Evolutionary conservation across 1,139 yeast genomes (phyloP), one percentile per base, ranked within the genome.

Genomic region (Saccharomyces hybrid): DNA sequence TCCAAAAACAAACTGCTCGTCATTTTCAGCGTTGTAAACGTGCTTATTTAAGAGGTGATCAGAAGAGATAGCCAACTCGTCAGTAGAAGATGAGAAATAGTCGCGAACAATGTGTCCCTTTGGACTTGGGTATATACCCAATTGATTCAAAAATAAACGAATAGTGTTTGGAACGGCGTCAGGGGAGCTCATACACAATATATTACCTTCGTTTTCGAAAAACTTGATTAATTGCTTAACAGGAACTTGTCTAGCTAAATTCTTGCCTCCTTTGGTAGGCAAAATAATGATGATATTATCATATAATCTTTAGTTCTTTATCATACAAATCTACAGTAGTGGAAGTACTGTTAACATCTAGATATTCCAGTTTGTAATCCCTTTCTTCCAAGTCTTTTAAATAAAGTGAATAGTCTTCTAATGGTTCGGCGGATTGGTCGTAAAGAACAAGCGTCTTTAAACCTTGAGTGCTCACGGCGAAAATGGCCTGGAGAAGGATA

Each of bases 101-200:
- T 90, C 97, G 11, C 78, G 72, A 54, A 86, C 74, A 57, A 75
- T 71, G 69, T 81, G 84, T 52, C 83, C 85, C 67, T 83, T 86
- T 56, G 97, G 96, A 47, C 96, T 79, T 57, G 97, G 88, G 64
- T 78, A 81, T 53, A 95, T 84, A 29, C 97, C 99, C 61, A 90
- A 73, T 69, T 91, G 91, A 63, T 84, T 82, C 64, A 88, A 78
- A 64, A 86, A 85, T 4, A 78, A 73, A 58, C 90, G 80, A 32
- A 86, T 72, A 24, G 85, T 80, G 50, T 86, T 90, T 29, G 95
- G 88, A 28, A 83, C 74, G n/a, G 85, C 85, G 28, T 65, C 62
- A 31, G 83, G 77, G 21, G 78, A 73, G 0, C 84, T 78, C 29
- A 89, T 75, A 19, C 85, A 80, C 32, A 93, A 67, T 14, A 93